Conservation (phyloP, 2,329 filamentous ascomycete genomes). For the Tolypocladium endophyticum region DNA sequence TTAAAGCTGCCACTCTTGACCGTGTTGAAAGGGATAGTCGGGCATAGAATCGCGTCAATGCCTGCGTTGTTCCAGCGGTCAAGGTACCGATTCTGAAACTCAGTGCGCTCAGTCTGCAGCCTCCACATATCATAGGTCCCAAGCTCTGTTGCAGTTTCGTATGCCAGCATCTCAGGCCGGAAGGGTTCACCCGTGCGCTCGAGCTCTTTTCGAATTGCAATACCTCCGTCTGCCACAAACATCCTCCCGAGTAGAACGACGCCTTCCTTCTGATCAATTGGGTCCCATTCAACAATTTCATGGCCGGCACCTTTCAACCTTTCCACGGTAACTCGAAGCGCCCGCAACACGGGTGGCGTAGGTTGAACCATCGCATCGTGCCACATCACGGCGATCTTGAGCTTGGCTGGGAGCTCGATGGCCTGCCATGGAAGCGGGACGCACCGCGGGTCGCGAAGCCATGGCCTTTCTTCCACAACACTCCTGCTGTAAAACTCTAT, state of each 20-base stretch:
- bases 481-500: slow-evolving; percentile 42
- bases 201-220: slow-evolving; percentile 26
- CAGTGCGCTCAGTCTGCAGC: slow-evolving; percentile 32
- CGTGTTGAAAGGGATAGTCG: slow-evolving; percentile 35
- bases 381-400: slow-evolving; percentile 53
- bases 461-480: slow-evolving; percentile 41
- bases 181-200: slow-evolving; percentile 31
- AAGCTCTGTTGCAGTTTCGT: slow-evolving; percentile 23
- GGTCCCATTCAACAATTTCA: slow-evolving; percentile 41
- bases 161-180: slow-evolving; percentile 25
- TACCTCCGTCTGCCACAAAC: slow-evolving; percentile 38
- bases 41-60: slow-evolving; percentile 54
- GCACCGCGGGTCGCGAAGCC: slow-evolving; percentile 46
- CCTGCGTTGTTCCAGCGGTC: slow-evolving; percentile 33
- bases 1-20: slow-evolving; percentile 31
- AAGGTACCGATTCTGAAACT: slow-evolving; percentile 34
- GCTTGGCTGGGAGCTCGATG: slow-evolving; percentile 19
- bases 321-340: slow-evolving; percentile 33
- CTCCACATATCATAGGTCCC: slow-evolving; percentile 35
- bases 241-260: slow-evolving; percentile 27
- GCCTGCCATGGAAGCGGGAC: slow-evolving; percentile 46
- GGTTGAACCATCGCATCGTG: slow-evolving; percentile 54
- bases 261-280: slow-evolving; percentile 29
- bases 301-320: slow-evolving; percentile 35
- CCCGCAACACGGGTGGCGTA: slow-evolving; percentile 53